Conservation (phyloP, 768 basidiomycete genomes). For the Suillus fuscotomentosus region DNA sequence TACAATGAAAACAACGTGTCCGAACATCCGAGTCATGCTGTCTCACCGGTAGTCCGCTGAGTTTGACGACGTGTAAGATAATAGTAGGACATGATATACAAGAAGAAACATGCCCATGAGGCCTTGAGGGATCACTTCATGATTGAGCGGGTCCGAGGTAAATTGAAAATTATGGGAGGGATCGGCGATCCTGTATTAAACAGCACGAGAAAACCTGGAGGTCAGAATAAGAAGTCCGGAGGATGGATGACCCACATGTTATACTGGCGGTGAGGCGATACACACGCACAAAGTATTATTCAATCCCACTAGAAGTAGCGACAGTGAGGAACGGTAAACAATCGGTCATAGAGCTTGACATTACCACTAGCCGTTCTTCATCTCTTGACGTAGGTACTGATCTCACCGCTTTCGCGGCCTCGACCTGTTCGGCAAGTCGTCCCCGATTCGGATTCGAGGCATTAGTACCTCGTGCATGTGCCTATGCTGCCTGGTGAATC, state of each 20-base stretch:
- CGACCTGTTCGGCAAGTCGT: constrained; percentile 41
- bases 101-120: constrained; percentile 21
- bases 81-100: constrained; percentile 27
- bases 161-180: constrained; percentile 20
- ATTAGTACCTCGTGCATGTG: constrained; percentile 41
- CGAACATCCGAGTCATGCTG: constrained; percentile 23
- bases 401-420: constrained; percentile 36
- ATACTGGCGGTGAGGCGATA: constrained; percentile 20
- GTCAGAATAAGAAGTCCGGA: constrained; percentile 21
- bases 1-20: constrained; percentile 34
- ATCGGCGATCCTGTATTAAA: constrained; percentile 31
- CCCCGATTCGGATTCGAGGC: constrained; percentile 46
- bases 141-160: constrained; percentile 31
- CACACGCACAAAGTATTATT: constrained; percentile 23
- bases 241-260: constrained; percentile 18
- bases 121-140: constrained; percentile 20
- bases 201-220: constrained; percentile 36
- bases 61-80: constrained; percentile 19
- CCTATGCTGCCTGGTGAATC: constrained; percentile 32
- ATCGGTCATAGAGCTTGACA: constrained; percentile 24
- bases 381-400: constrained; percentile 37
- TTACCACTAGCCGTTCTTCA: constrained; percentile 44
- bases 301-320: constrained; percentile 43
- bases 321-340: constrained; percentile 25
- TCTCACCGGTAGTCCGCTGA: constrained; percentile 19